A percentile compares a stretch with the other conserved stretches of the same genome.
Conservation (phyloP, 1,139 yeast species). For the Lodderomyces pseudojiufengensis region DNA sequence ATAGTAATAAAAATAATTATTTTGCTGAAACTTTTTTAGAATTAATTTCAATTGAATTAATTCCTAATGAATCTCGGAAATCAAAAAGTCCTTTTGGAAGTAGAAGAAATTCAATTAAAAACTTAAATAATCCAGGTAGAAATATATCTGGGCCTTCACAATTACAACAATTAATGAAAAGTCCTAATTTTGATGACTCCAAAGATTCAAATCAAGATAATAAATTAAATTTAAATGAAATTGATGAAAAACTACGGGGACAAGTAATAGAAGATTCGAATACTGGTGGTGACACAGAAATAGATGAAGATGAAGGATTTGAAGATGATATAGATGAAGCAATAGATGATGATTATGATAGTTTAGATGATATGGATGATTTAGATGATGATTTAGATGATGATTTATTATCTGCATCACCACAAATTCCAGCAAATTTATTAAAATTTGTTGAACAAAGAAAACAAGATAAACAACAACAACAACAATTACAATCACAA, state of each 20-base stretch:
- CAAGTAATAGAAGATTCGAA: neutral
- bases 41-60: conserved; percentile 54
- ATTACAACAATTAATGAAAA: conserved; percentile 1
- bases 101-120: conserved; percentile 7
- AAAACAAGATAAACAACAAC: conserved; percentile 27
- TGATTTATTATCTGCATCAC: conserved; percentile 56
- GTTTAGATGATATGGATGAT: conserved; percentile 37
- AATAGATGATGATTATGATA: conserved; percentile 21
- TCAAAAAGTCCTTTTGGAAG: conserved; percentile 5
- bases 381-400: conserved; percentile 47
- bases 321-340: conserved; percentile 20
- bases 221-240: neutral
- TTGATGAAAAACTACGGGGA: neutral
- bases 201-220: neutral
- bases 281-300: conserved; percentile 2
- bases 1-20: conserved; percentile 63
- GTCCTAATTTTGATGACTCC: neutral
- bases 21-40: conserved; percentile 82
- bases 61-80: conserved; percentile 32
- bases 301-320: conserved; percentile 7
- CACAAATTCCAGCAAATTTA: conserved; percentile 62
- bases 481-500: neutral
- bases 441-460: conserved; percentile 53
- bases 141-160: neutral
- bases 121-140: conserved; percentile 1